Evolutionary conservation across 2,329 filamentous ascomycete species (phyloP), one percentile per base, ranked within the genome.

Genomic region (Fusarium domesticum): DNA sequence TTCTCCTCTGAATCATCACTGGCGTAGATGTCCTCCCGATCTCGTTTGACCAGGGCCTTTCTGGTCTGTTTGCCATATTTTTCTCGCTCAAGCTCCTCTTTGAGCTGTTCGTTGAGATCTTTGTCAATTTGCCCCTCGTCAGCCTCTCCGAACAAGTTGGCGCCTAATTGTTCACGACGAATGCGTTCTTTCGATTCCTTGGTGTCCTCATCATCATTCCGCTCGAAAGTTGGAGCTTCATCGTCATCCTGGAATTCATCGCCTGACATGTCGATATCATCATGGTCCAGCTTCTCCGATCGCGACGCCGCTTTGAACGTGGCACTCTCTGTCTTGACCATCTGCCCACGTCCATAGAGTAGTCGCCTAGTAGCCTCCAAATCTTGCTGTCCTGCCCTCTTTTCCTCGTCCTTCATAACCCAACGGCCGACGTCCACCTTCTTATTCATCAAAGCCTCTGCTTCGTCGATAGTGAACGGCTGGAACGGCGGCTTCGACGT

Each of bases 221-320:
- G 75, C 55, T 93, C 89, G 39, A 89, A 79, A 33, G 85, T 78
- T 3, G 82, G 78, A 17, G 86, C 81, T 63, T 95, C 89, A 60
- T 95, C 89, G 58, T 95, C 89, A 59, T 95, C 88, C 55, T 91
- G 88, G 61, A 96, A 96, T 58, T 87, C 83, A 45, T 84, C 82
- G 8, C 79, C 81, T 16, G 81, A 80, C 63, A 85, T 74, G 56
- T 85, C 82, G 28, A 85, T 70, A 51, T 88, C 83, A 49, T 83
- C 79, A 55, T 89, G 85, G 42, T 90, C 86, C 58, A 83, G 74
- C 52, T 80, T 79, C 58, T 89, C 84, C 39, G 67, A 77, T 57
- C 77, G 80, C 55, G 68, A 84, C 44, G 73, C 83, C 56, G 67
- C 79, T 67, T 67, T 76, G 63, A 75, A 88, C 23, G 78, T 88